Conservation (phyloP, 208 protist species). For the Leishmania guyanensis region DNA sequence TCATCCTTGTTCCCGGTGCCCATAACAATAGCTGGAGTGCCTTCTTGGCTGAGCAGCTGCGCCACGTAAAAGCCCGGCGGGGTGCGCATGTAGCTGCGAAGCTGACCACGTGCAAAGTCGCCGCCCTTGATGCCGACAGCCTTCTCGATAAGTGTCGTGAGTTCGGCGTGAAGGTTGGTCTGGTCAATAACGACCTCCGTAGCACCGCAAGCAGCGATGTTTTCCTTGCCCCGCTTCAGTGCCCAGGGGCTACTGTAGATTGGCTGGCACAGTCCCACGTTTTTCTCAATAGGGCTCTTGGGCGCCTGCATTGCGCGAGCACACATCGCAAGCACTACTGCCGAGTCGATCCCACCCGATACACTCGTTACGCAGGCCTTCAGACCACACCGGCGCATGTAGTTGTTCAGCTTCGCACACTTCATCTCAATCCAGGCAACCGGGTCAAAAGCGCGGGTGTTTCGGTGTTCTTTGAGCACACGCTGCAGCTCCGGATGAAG, state of each 20-base stretch:
- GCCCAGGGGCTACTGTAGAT: constrained; percentile 93
- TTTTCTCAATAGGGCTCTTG: constrained; percentile 84
- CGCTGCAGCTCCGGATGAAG: constrained; percentile 72
- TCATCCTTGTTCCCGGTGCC: constrained; percentile 97
- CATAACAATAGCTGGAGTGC: constrained; percentile 93
- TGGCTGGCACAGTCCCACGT: constrained; percentile 94
- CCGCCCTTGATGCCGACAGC: constrained; percentile 73
- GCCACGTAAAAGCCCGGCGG: constrained; percentile 94
- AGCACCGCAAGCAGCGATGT: constrained; percentile 76
- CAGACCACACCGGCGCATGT: constrained; percentile 84
- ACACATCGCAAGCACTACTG: constrained; percentile 92
- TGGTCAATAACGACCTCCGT: constrained; percentile 94
- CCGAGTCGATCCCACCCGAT: constrained; percentile 95
- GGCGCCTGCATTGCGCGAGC: constrained; percentile 55
- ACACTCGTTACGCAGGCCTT: constrained; percentile 91
- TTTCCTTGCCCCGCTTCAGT: constrained; percentile 82
- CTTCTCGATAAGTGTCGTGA: constrained; percentile 68
- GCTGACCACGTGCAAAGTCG: constrained; percentile 92
- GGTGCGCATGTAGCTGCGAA: constrained; percentile 96
- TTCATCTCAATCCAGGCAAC: constrained; percentile 87
- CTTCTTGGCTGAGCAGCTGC: constrained; percentile 88
- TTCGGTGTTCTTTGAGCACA: constrained; percentile 72
- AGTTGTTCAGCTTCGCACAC: constrained; percentile 90
- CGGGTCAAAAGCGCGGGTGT: constrained; percentile 76
- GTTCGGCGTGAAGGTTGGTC: constrained; percentile 78